Base-by-base conservation (phyloP, 2,329 filamentous ascomycete genomes). In the Paecilomyces sp. region DNA sequence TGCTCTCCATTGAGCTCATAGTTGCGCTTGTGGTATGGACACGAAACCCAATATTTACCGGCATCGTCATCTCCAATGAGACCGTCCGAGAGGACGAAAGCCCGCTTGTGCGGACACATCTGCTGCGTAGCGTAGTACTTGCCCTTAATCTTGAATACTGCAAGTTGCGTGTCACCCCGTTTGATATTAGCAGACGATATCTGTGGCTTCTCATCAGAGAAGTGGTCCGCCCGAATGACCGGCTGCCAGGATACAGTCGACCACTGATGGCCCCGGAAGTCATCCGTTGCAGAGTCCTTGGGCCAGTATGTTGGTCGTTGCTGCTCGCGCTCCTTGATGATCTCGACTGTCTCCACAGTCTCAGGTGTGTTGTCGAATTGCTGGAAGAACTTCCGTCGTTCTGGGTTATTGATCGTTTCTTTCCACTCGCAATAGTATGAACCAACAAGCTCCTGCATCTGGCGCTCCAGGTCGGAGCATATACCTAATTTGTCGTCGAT, bases 391-490 rank as follows among this genome's bases (percentile, higher is more conserved):
- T 84, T 85, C 5, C 84, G 81, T 41, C 88, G 83, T 55, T 84
- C 82, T 0, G 90, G 89, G 60, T 86, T 81, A 54, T 84, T 84
- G 70, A 96, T 81, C 0, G 88, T 90, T 72, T 93, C 90, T 13
- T 89, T 90, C 92, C 92, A 96, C 76, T 96, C 92, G 77, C 92
- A 92, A 77, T 94, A 95, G 80, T 88, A 96, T 15, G 85, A 85
- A 64, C 86, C 88, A 5, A 96, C 90, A 0, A 96, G 83, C 56
- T 90, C 87, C 68, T 90, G 81, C 92, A 96, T 96, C 73, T 96
- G 91, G 34, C 86, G 83, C 75, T 96, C 92, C 28, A 96, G 85
- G 5, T 90, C 88, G 3, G 87, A 89, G 71, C 86, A 89, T 67
- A 96, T 93, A 31, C 92, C 91, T 0, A 96, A 85, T 69, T 88